Conservation (phyloP, 306 rosid genomes). For the Spatholobus suberectus region DNA sequence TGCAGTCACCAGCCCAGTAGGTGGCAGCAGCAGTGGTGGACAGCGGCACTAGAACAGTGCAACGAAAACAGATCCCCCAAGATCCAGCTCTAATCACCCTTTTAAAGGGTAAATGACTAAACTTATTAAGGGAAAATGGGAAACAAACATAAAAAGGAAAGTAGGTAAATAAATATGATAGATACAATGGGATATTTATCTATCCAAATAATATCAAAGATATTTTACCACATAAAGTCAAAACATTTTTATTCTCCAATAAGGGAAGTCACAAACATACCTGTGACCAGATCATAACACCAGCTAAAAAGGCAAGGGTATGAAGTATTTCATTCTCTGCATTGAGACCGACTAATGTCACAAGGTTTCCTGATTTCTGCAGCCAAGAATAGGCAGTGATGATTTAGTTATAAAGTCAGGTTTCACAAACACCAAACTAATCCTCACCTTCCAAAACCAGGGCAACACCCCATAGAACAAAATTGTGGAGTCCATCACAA, state of each 20-base stretch:
- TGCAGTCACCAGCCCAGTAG: background rate
- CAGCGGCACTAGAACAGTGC: too few relatives aligned
- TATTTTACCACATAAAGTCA: too few relatives aligned
- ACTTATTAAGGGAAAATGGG: too few relatives aligned
- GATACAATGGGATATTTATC: too few relatives aligned
- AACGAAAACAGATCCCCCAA: too few relatives aligned
- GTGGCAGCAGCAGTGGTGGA: background rate
- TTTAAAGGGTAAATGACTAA: too few relatives aligned
- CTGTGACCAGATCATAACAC: conserved; percentile 90
- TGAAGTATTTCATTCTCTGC: conserved; percentile 88
- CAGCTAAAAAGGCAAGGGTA: conserved; percentile 80
- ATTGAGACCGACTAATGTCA: conserved; percentile 65
- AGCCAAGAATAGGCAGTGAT: conserved; percentile 40
- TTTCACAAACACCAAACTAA: conserved; percentile 31
- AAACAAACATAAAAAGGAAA: too few relatives aligned
- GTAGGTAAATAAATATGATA: too few relatives aligned
- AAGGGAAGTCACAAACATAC: conserved; percentile 47
- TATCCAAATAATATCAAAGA: too few relatives aligned
- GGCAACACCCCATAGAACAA: conserved; percentile 76
- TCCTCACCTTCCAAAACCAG: conserved; percentile 92
- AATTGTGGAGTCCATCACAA: conserved; percentile 80
- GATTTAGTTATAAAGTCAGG: too few relatives aligned
- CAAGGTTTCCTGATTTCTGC: conserved; percentile 84
- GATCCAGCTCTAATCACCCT: too few relatives aligned
- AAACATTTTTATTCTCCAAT: conserved; percentile 21